A percentile compares a stretch with the other conserved stretches of the same genome.
Evolutionary conservation across 257 asterid species (phyloP).

Genomic region (Sherardia arvensis): DNA sequence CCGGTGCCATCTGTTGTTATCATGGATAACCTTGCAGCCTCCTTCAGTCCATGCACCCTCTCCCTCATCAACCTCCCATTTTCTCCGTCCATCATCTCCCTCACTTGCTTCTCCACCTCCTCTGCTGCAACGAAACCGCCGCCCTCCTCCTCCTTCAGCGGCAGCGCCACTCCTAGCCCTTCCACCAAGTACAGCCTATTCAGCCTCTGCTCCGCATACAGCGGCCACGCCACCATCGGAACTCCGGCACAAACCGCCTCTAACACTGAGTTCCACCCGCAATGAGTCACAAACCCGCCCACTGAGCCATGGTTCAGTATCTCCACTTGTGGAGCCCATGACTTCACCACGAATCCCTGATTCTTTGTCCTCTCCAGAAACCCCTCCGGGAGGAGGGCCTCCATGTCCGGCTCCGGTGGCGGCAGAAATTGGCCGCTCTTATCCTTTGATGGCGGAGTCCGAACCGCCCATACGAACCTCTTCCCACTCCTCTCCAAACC

Average conservation of each 20-base stretch:
- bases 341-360: conserved; percentile 35
- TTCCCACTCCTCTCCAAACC: conserved; percentile 41
- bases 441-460: conserved; percentile 36
- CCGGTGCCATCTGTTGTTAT: conserved; percentile 23
- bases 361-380: conserved; percentile 37
- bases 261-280: conserved; percentile 66
- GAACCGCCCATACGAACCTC: conserved; percentile 50
- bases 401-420: conserved; percentile 34
- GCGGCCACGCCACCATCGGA: conserved; percentile 66
- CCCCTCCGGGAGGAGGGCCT: conserved; percentile 35
- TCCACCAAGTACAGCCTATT: conserved; percentile 42
- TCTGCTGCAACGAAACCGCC: conserved; percentile 35
- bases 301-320: conserved; percentile 40
- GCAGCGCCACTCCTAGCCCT: conserved; percentile 39
- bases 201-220: conserved; percentile 50
- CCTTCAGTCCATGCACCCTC: conserved; percentile 18
- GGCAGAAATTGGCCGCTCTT: conserved; percentile 15
- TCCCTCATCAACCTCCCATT: conserved; percentile 24
- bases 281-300: conserved; percentile 62
- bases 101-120: conserved; percentile 39
- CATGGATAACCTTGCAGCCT: conserved; percentile 29
- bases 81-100: conserved; percentile 31
- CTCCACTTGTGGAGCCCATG: conserved; percentile 62
- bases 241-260: conserved; percentile 45
- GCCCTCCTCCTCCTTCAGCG: conserved; percentile 22